Base-by-base conservation (phyloP, 768 basidiomycete genomes). In the Termitomyces sp. region DNA sequence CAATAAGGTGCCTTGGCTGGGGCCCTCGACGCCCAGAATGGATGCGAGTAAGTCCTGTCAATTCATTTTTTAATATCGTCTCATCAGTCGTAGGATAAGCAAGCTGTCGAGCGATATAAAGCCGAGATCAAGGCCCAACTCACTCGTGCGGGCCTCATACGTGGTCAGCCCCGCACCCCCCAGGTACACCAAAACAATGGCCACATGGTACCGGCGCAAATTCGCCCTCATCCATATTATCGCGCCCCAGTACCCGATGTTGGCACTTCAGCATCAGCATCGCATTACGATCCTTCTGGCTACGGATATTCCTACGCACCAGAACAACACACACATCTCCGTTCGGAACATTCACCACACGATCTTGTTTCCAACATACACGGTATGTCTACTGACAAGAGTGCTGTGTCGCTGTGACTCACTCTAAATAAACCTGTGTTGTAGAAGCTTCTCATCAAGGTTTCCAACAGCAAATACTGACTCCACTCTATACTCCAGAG, bases 1-100 rank as follows among this genome's bases (percentile, higher is more conserved):
- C 86, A 50, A 90, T 93, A 66, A 79, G 88, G 54, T 93, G 91
- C 72, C 77, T 93, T 4, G 91, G 91, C 13, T 93, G 91, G 91
- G 91, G 91, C 4, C 76, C 86, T 8, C 88, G 82, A 67, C 82
- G 91, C 54, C 91, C 91, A n/a, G 91, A 92, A 58, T 93, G 91
- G 90, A 91, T 93, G 89, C 76, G 89, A 65, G 90, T 93, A 63
- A 68, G 75, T 68, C 24, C 27, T 36, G 22, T 42, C 30, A 44
- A 41, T 31, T 27, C 18, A 52, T 51, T 55, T 42, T 61, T 50
- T 24, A 22, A 24, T 41, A 44, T 15, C 42, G 58, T 37, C 45
- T 39, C n/a, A 47, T 48, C 11, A 24, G 16, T 49, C 61, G 30
- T 69, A 93, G 91, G 91, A 93, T 70, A 93, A 93, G 73, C 84